These are phyloP conservation scores for Populus deltoides DNA, from an alignment of 345 rosid genomes.

Conservation along the genomic window DNA sequence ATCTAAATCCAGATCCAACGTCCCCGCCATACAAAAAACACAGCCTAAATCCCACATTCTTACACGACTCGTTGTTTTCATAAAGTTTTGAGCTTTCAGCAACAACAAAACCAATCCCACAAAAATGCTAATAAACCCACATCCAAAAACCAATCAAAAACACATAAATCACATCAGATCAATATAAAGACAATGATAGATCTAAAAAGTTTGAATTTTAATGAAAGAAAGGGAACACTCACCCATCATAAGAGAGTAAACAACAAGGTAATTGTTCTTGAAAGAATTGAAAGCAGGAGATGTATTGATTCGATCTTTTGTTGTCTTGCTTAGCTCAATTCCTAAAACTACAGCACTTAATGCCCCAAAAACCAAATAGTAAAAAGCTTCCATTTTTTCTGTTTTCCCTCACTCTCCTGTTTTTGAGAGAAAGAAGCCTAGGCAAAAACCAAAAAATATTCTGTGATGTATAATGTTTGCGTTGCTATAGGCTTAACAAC, in stretches of 20 bases:
- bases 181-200: neutral
- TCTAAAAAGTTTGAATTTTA: neutral
- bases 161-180: neutral
- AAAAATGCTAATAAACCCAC: slow-evolving; percentile 2
- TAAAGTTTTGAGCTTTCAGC: neutral
- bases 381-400: slow-evolving; percentile 55
- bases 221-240: neutral
- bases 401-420: neutral
- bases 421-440: neutral
- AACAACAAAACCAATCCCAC: neutral
- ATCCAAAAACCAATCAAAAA: neutral
- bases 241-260: slow-evolving; percentile 88
- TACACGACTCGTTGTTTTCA: neutral
- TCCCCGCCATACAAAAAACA: neutral
- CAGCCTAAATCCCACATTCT: neutral
- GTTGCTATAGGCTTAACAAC: neutral
- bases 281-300: slow-evolving; percentile 61
- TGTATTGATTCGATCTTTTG: slow-evolving; percentile 58
- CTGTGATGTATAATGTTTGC: neutral
- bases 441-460: neutral
- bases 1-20: neutral
- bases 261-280: slow-evolving; percentile 68
- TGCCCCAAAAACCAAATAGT: slow-evolving; percentile 54
- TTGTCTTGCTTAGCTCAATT: slow-evolving; percentile 60
- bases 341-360: slow-evolving; percentile 49